Evolutionary conservation across 2,329 filamentous ascomycete genomes (phyloP).

Genomic region (Didymella glomerata): DNA sequence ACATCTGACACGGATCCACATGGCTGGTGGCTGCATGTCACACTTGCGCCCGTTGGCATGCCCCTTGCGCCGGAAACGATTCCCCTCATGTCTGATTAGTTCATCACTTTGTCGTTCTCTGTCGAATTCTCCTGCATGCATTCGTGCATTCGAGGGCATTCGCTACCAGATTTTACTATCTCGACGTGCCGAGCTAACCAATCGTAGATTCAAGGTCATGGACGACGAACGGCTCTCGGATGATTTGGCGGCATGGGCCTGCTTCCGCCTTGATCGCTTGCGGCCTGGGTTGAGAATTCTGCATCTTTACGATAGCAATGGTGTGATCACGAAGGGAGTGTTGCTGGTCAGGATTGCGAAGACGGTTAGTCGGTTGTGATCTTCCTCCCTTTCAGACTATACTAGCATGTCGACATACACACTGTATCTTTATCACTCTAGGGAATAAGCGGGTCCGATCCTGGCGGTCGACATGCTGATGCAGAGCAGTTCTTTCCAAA

Average conservation of each 20-base stretch:
- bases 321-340: slow-evolving; percentile 70
- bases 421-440: not conserved
- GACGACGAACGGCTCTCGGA: slow-evolving; percentile 83
- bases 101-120: not conserved
- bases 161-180: slow-evolving; percentile 1
- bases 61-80: slow-evolving; percentile 4
- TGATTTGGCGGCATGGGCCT: slow-evolving; percentile 85
- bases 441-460: too few relatives aligned
- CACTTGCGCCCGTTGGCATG: not conserved
- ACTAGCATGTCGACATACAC: not conserved
- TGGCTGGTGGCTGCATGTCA: slow-evolving; percentile 4
- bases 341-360: slow-evolving; percentile 80
- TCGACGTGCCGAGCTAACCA: not conserved
- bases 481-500: slow-evolving; percentile 24
- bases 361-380: slow-evolving; percentile 43
- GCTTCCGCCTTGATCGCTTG: slow-evolving; percentile 83
- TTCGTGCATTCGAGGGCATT: not conserved
- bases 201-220: slow-evolving; percentile 78
- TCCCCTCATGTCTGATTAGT: slow-evolving; percentile 2
- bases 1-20: slow-evolving; percentile 11
- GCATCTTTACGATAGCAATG: slow-evolving; percentile 75
- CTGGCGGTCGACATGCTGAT: slow-evolving; percentile 11
- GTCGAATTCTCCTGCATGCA: not conserved
- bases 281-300: slow-evolving; percentile 79
- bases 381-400: not conserved